A percentile compares a stretch with the other conserved stretches of the same genome.
phyloP scores from a whole-genome alignment of 345 rosid genomes.

The Eutrema japonicum region DNA sequence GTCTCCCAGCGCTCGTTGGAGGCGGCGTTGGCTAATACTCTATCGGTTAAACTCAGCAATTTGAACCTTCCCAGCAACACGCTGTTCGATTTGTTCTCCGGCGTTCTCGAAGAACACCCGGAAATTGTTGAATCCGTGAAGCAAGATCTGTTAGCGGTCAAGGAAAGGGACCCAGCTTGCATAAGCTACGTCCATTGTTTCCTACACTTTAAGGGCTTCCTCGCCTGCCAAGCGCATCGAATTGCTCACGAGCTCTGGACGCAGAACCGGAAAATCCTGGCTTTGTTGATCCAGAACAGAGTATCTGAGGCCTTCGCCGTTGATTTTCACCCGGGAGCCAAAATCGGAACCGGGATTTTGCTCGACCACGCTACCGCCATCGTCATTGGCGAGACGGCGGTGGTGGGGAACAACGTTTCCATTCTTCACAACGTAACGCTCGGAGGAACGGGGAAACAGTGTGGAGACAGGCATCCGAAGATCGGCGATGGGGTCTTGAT shows the following conservation, averaged over 20 bases:
- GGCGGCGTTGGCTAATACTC: constrained; percentile 72
- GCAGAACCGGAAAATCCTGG: constrained; percentile 59
- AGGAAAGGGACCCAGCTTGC: constrained; percentile 89
- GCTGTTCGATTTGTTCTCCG: constrained; percentile 65
- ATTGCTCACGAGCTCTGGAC: constrained; percentile 80
- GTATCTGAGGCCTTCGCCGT: constrained; percentile 77
- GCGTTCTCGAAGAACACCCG: constrained; percentile 53
- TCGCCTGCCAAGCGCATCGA: constrained; percentile 81
- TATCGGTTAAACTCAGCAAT: constrained; percentile 69
- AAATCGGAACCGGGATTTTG: constrained; percentile 71
- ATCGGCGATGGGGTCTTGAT: constrained; percentile 94
- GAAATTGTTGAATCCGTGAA: constrained; percentile 59
- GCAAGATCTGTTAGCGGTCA: constrained; percentile 68
- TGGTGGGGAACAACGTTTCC: constrained; percentile 85
- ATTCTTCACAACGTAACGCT: constrained; percentile 88
- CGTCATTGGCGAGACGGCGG: constrained; percentile 91
- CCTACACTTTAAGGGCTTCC: constrained; percentile 78
- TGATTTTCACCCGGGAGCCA: constrained; percentile 95
- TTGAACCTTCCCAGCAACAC: constrained; percentile 60
- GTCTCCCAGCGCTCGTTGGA: constrained; percentile 65
- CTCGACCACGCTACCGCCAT: constrained; percentile 88
- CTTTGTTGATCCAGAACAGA: constrained; percentile 76
- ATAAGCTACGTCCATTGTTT: constrained; percentile 75
- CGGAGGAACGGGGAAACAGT: constrained; percentile 87
- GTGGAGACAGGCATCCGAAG: constrained; percentile 92